Evolutionary conservation across 2,329 filamentous ascomycete species (phyloP), one percentile per base, ranked within the genome.

Genomic region (Botrytis tulipae): DNA sequence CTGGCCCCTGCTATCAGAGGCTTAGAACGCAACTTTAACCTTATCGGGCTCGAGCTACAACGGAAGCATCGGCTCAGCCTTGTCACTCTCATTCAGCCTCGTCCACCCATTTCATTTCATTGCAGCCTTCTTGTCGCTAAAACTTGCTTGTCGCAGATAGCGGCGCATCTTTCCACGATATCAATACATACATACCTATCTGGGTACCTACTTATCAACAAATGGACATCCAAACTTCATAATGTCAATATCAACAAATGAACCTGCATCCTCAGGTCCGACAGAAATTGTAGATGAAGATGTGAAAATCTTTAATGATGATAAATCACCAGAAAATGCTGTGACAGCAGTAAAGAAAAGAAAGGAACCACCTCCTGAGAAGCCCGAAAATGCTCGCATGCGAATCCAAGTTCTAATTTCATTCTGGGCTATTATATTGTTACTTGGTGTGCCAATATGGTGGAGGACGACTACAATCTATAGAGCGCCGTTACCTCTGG

Each of bases 391-490:
- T 76, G 85, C 91, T 70, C 89, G 88, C 80, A 89, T 91, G 73
- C 91, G 96, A 72, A 89, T 89, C 66, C 86, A 86, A 75, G 92
- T 98, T 69, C 90, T 99, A 75, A 82, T 93, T 75, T 95, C 95
- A 14, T 98, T 98, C 83, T 99, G 96, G 96, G 85, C 90, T 8
- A 90, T 98, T 54, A 93, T 97, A 10, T 81, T 97, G 10, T 87
- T 92, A 44, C 84, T 99, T 9, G 96, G 96, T 4, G 82, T 99
- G 77, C 96, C 96, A 73, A 91, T 97, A 88, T 99, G 96, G 96
- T 97, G 94, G 90, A 91, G 90, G 82, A 98, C 96, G 0, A 99
- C 96, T 6, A 92, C 93, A 0, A 97, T 98, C 72, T 95, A 97
- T 82, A 89, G 96, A 72, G 95, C 95, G 20, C 87, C 90, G 62